Percentiles rank a stretch among this genome's conserved stretches.
Evolutionary conservation across 1,284 basidiomycete genomes (phyloP).

Genomic region (Tilletia caries): DNA sequence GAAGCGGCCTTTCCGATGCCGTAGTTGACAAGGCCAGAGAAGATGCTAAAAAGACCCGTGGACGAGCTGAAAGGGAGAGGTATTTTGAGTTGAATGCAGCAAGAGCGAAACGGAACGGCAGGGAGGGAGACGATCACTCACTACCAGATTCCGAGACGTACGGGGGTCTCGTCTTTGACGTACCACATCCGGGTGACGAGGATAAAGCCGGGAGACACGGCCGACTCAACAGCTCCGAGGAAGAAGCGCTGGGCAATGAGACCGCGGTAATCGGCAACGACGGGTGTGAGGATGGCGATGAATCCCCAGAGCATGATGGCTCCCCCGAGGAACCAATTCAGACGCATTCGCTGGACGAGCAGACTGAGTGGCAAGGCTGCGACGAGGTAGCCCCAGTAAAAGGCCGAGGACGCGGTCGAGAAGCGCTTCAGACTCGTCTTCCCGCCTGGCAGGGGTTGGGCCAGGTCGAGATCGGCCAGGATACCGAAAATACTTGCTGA

Average conservation of each 20-base stretch:
- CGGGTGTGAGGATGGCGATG: constrained; percentile 57
- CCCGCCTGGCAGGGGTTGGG: constrained; percentile 51
- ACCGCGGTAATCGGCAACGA: constrained; percentile 55
- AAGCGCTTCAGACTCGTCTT: constrained; percentile 32
- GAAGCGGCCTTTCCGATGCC: constrained; percentile 56
- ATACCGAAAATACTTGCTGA: constrained; percentile 59
- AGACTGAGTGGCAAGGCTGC: constrained; percentile 57
- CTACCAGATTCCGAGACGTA: constrained; percentile 57
- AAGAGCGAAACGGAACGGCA: not conserved
- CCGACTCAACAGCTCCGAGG: constrained; percentile 47
- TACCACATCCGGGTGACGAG: constrained; percentile 59
- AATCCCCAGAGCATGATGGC: constrained; percentile 57
- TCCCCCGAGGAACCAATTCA: constrained; percentile 47
- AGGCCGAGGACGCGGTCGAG: constrained; percentile 41
- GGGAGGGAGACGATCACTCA: not conserved
- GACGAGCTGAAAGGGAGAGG: constrained; percentile 44
- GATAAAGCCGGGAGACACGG: constrained; percentile 59
- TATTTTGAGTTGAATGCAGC: not conserved
- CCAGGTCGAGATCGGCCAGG: constrained; percentile 53
- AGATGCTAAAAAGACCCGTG: constrained; percentile 57
- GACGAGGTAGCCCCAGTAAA: constrained; percentile 60
- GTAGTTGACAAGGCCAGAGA: constrained; percentile 58
- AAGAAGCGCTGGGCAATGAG: constrained; percentile 57
- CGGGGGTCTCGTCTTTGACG: constrained; percentile 48
- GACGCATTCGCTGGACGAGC: constrained; percentile 56